These are phyloP conservation scores for Glycine soja DNA, from an alignment of 306 rosid genomes.

Conservation along the genomic window DNA sequence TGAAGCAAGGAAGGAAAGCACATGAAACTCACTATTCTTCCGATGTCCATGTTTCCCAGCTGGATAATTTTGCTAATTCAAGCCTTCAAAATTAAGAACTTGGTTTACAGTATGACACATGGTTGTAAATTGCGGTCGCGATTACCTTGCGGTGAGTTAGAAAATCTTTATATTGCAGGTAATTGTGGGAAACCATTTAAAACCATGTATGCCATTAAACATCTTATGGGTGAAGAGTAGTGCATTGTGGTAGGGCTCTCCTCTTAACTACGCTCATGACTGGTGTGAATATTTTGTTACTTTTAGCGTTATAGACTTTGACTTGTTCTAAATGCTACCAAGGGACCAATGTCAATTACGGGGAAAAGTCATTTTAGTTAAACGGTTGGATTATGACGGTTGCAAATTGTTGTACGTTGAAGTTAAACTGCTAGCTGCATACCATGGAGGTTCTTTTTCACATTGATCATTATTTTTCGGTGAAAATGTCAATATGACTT, in stretches of 20 bases:
- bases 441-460: conserved; percentile 1
- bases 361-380: background rate
- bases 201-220: background rate
- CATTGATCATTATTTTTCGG: background rate
- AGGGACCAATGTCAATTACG: background rate
- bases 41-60: background rate
- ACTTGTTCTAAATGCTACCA: conserved; percentile 9
- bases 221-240: conserved; percentile 8
- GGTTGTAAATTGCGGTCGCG: too few species aligned
- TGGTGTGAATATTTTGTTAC: background rate
- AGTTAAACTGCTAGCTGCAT: background rate
- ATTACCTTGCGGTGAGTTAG: too few species aligned
- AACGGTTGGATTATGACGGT: conserved; percentile 5
- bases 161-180: too few species aligned
- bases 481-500: conserved; percentile 7
- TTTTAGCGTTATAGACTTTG: conserved; percentile 9
- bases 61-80: conserved; percentile 13
- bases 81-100: too few species aligned
- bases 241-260: background rate
- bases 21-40: conserved; percentile 30
- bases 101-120: too few species aligned
- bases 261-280: too few species aligned
- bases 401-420: background rate
- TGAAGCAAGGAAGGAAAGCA: conserved; percentile 15
- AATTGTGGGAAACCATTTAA: too few species aligned